Conservation (phyloP, 371 early-diverging fungal genomes). For the Scutellospora calospora region DNA sequence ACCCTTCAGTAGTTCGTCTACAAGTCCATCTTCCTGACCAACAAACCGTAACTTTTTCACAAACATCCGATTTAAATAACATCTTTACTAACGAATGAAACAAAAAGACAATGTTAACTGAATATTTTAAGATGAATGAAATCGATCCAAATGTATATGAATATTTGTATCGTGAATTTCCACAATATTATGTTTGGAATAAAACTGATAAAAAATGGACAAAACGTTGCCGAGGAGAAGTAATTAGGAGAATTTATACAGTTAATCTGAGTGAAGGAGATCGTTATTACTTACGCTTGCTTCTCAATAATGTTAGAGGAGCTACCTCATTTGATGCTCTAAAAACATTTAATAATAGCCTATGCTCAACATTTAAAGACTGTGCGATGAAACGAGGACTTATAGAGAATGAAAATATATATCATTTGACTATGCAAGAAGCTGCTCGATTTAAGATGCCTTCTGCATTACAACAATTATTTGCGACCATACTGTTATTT, state of each 20-base stretch:
- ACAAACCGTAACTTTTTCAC: slow-evolving; percentile 42
- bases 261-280: slow-evolving; percentile 23
- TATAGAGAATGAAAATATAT: slow-evolving; percentile 30
- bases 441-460: neutral
- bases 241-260: slow-evolving; percentile 46
- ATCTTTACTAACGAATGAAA: too few species aligned
- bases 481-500: slow-evolving; percentile 12
- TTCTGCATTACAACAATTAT: neutral
- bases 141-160: slow-evolving; percentile 18
- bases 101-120: too few species aligned
- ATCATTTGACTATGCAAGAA: slow-evolving; percentile 11
- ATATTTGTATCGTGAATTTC: slow-evolving; percentile 41
- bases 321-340: slow-evolving; percentile 23
- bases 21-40: slow-evolving; percentile 46
- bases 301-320: slow-evolving; percentile 39
- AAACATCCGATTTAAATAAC: too few species aligned
- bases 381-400: slow-evolving; percentile 9
- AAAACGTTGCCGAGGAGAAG: neutral
- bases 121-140: slow-evolving; percentile 45
- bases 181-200: slow-evolving; percentile 33
- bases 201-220: slow-evolving; percentile 10
- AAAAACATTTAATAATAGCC: slow-evolving; percentile 3
- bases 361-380: slow-evolving; percentile 5
- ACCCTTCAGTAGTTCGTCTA: slow-evolving; percentile 43
- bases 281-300: slow-evolving; percentile 31